Evolutionary conservation across 2,329 filamentous ascomycete species (phyloP).

Genomic region (Coniochaeta pulveracea): DNA sequence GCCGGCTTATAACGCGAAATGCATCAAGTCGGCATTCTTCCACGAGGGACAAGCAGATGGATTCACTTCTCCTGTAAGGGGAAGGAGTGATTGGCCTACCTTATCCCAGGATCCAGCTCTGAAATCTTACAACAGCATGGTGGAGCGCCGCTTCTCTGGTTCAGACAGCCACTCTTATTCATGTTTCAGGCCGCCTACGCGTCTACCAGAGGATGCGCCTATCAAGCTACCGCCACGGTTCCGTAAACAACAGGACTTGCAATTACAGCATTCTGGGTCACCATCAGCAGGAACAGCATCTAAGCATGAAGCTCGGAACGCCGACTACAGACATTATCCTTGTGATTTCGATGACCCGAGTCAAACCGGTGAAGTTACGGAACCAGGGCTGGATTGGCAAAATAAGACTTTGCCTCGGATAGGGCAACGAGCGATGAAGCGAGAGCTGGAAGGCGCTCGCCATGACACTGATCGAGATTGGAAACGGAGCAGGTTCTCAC

Average conservation of each 20-base stretch:
- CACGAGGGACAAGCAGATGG: slow-evolving; percentile 28
- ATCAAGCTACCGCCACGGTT: slow-evolving; percentile 11
- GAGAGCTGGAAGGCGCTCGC: not conserved
- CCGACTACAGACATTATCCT: too few species aligned
- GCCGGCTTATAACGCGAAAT: slow-evolving; percentile 28
- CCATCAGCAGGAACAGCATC: too few species aligned
- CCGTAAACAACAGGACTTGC: not conserved
- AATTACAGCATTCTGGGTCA: too few species aligned
- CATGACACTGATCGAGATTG: not conserved
- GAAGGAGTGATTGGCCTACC: slow-evolving; percentile 25
- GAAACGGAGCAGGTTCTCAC: not conserved
- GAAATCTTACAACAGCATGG: slow-evolving; percentile 15
- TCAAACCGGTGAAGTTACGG: too few species aligned
- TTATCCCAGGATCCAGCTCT: slow-evolving; percentile 33
- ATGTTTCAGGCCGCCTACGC: slow-evolving; percentile 10
- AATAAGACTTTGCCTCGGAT: not conserved
- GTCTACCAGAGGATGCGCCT: slow-evolving; percentile 9
- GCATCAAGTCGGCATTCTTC: slow-evolving; percentile 32
- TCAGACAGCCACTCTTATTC: slow-evolving; percentile 13
- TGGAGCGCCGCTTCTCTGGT: slow-evolving; percentile 12
- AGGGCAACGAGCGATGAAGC: not conserved
- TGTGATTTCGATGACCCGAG: too few species aligned
- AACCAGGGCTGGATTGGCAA: not conserved
- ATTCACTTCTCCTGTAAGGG: slow-evolving; percentile 28
- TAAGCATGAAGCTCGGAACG: too few species aligned